Evolutionary conservation across 2,329 filamentous ascomycete genomes (phyloP).

Genomic region (Ceratocystis lukuohia): DNA sequence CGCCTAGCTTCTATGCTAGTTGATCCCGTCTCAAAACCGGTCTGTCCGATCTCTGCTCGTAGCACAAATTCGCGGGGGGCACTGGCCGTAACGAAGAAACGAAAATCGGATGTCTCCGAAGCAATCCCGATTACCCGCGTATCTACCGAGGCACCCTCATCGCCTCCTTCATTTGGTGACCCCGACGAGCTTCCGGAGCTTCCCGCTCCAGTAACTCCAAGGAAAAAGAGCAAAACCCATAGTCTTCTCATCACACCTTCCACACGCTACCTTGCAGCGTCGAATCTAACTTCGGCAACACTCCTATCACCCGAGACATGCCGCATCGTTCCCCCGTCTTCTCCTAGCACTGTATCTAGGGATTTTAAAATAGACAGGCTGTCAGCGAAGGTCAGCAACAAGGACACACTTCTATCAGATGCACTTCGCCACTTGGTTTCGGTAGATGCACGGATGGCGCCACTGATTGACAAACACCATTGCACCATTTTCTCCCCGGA

Average conservation of each 20-base stretch:
- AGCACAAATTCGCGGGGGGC: neutral
- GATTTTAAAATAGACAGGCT: neutral
- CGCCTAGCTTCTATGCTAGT: slow-evolving; percentile 9
- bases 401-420: slow-evolving; percentile 53
- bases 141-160: neutral
- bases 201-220: neutral
- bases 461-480: slow-evolving; percentile 58
- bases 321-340: slow-evolving; percentile 39
- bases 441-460: slow-evolving; percentile 57
- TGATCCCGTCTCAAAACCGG: neutral
- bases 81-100: neutral
- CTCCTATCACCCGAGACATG: slow-evolving; percentile 60
- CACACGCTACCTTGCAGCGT: slow-evolving; percentile 45
- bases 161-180: neutral
- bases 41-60: neutral
- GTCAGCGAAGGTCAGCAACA: slow-evolving; percentile 41
- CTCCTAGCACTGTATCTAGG: neutral
- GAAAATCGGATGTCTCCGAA: neutral
- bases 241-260: slow-evolving; percentile 28
- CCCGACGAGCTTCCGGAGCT: neutral
- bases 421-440: slow-evolving; percentile 62
- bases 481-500: slow-evolving; percentile 71
- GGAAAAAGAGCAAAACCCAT: slow-evolving; percentile 24
- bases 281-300: slow-evolving; percentile 53
- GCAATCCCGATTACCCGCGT: neutral